Conservation (phyloP, 805 yeast genomes). For the Yueomyces sinensis region DNA sequence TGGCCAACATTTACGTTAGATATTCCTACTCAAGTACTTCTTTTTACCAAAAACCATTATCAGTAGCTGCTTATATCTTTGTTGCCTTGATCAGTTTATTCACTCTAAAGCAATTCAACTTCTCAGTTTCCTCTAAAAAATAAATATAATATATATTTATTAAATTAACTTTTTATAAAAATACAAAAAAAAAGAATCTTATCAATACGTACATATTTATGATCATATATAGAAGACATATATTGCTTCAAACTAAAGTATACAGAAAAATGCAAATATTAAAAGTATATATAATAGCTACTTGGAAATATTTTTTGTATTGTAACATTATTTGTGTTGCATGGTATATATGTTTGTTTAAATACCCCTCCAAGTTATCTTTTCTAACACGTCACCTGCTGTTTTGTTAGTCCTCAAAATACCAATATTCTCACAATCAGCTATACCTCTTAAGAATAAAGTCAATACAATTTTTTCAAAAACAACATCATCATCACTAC, state of each 20-base stretch:
- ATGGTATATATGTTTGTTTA: slow-evolving; percentile 27
- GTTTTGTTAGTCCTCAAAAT: slow-evolving; percentile 40
- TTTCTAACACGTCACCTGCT: slow-evolving; percentile 15
- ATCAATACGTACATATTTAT: too few species aligned
- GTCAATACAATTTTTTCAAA: slow-evolving; percentile 58
- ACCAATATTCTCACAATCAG: slow-evolving; percentile 60
- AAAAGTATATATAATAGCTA: too few species aligned
- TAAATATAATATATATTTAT: too few species aligned
- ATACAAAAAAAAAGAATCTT: too few species aligned
- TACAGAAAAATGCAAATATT: too few species aligned
- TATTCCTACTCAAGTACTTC: slow-evolving; percentile 46
- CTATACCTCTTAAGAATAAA: slow-evolving; percentile 64
- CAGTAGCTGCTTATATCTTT: slow-evolving; percentile 49
- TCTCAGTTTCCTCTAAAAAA: slow-evolving; percentile 15
- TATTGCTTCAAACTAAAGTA: too few species aligned
- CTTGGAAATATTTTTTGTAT: too few species aligned
- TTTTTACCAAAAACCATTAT: slow-evolving; percentile 51
- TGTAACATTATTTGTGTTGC: too few species aligned
- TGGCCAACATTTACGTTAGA: slow-evolving; percentile 41
- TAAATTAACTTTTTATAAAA: too few species aligned
- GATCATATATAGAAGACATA: too few species aligned
- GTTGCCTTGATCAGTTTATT: slow-evolving; percentile 45
- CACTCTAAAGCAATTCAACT: slow-evolving; percentile 33
- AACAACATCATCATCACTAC: slow-evolving; percentile 17
- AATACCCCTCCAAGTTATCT: slow-evolving; percentile 24